phyloP scores from a whole-genome alignment of 192 early-diverging fungal genomes.

The Umbelopsis ramanniana region DNA sequence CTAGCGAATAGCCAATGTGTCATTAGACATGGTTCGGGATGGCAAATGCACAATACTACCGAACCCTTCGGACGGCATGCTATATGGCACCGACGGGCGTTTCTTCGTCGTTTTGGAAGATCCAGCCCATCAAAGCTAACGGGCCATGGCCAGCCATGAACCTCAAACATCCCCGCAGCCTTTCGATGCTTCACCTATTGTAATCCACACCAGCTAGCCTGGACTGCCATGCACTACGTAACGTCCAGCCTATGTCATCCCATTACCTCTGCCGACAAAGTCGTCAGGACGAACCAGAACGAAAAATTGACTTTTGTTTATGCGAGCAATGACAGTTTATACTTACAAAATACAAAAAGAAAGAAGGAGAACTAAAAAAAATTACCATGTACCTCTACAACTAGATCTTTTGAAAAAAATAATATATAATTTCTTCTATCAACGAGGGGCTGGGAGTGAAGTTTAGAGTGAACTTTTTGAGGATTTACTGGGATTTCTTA shows the following conservation, averaged over 20 bases:
- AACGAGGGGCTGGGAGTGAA: background rate
- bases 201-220: too few relatives aligned
- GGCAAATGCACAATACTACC: too few relatives aligned
- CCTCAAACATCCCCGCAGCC: background rate
- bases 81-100: too few relatives aligned
- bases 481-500: conserved; percentile 9
- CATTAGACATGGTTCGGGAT: too few relatives aligned
- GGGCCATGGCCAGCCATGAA: too few relatives aligned
- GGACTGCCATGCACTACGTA: background rate
- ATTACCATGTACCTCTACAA: background rate
- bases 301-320: background rate
- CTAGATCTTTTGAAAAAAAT: background rate
- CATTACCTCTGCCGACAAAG: background rate
- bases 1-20: too few relatives aligned
- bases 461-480: background rate
- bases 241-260: background rate
- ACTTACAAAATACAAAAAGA: background rate
- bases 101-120: too few relatives aligned
- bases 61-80: too few relatives aligned
- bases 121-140: background rate
- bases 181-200: background rate
- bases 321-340: background rate
- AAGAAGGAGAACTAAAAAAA: background rate
- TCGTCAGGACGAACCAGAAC: background rate
- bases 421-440: background rate